Evolutionary conservation across 2,329 filamentous ascomycete genomes (phyloP).

Genomic region (Clonostachys rhizophaga): DNA sequence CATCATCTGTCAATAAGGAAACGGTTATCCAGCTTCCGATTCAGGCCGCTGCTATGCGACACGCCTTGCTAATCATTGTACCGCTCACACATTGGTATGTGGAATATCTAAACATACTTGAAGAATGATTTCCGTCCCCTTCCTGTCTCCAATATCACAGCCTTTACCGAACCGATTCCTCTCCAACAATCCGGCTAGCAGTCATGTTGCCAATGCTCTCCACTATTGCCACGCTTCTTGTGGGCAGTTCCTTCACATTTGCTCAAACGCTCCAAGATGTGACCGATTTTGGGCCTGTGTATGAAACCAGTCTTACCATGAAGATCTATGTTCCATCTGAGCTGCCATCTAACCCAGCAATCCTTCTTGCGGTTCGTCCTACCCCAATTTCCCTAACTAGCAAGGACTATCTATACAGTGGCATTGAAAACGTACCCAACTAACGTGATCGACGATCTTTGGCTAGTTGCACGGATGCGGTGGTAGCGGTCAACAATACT

Average conservation of each 20-base stretch:
- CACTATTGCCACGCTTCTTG: too few species aligned
- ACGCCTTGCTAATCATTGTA: too few species aligned
- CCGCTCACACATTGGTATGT: too few species aligned
- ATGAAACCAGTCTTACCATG: slow-evolving; percentile 8
- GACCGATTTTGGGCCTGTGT: slow-evolving; percentile 2
- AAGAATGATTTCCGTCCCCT: too few species aligned
- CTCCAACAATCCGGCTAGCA: too few species aligned
- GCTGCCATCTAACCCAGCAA: slow-evolving; percentile 31
- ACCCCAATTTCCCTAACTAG: not conserved
- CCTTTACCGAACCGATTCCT: too few species aligned
- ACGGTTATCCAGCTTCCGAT: too few species aligned
- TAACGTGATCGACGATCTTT: not conserved
- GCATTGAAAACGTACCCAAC: not conserved
- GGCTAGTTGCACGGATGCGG: slow-evolving; percentile 43
- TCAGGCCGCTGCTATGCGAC: too few species aligned
- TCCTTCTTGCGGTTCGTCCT: slow-evolving; percentile 36
- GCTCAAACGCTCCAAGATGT: slow-evolving; percentile 4
- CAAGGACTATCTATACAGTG: not conserved
- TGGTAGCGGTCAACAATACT: slow-evolving; percentile 45
- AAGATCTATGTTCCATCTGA: slow-evolving; percentile 23
- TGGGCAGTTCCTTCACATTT: not conserved
- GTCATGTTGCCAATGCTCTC: too few species aligned
- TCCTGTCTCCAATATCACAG: too few species aligned
- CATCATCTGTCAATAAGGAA: too few species aligned
- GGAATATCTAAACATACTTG: too few species aligned